Base-by-base conservation (phyloP, 345 rosid species). In the Noccaea bulbosa region DNA sequence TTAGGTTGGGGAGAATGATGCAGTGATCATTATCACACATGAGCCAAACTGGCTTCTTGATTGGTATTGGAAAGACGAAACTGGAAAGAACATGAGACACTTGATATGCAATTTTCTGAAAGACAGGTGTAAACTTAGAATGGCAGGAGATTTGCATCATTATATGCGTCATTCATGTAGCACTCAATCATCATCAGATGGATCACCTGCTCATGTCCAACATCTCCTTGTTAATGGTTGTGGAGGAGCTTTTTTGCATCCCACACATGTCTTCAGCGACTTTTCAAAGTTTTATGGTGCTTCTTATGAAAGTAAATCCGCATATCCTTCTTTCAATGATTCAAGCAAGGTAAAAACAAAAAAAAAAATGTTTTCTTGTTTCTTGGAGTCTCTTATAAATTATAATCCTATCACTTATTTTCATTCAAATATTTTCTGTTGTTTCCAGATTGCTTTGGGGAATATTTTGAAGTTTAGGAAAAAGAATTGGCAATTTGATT, bases 401-500 rank as follows among this genome's bases (percentile, higher is more conserved):
- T 27, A 27, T 27, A 27, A 37, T 15, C 7, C 2, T 14, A 10
- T 44, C 32, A 24, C 32, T 63, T 6, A 30, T 20, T 35, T 30
- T 38, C 50, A 7, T 32, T 57, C 27, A 44, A 16, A 50, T 51
- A 30, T 34, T 62, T 77, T 41, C 55, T 17, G 44, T 58, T 72
- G 64, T 53, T 14, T 64, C 71, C 88, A 92, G 98, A 92, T 90
- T 76, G 98, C 98, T 59, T 54, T 90, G 79, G 97, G 98, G 70
- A 92, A 92, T 81, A 92, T 92, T 77, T 81, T 90, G 80, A 92
- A 92, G 84, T 92, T 92, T 41, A 83, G 97, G 65, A 90, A 90
- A 87, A 92, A 90, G 83, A 92, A 92, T 67, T 93, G 96, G 96
- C 96, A 90, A 56, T 93, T 93, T 52, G 98, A 93, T 84, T 82